Conservation (phyloP, 768 basidiomycete genomes). For the Leccinum rimulosum region DNA sequence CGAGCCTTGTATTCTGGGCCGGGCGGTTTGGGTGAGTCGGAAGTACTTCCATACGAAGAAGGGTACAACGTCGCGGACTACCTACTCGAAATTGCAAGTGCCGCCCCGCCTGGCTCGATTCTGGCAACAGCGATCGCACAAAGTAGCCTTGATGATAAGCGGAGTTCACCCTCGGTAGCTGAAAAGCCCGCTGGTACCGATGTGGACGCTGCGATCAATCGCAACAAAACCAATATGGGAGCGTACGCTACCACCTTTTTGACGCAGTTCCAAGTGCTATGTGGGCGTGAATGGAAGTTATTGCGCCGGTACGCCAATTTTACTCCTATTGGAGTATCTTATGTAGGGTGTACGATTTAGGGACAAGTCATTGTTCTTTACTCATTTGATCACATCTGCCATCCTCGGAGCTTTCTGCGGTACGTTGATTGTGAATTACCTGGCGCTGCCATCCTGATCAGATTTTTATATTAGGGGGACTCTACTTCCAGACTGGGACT, state of each 20-base stretch:
- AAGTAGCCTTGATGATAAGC: constrained; percentile 1
- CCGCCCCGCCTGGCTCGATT: constrained; percentile 47
- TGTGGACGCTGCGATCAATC: constrained; percentile 21
- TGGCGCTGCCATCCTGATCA: background rate
- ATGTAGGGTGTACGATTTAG: constrained; percentile 33
- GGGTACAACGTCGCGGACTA: constrained; percentile 95
- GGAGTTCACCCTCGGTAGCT: background rate
- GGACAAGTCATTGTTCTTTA: constrained; percentile 79
- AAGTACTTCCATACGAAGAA: constrained; percentile 54
- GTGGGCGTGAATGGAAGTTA: constrained; percentile 83
- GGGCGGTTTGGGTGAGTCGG: constrained; percentile 52
- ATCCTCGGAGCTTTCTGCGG: constrained; percentile 86
- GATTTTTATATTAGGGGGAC: constrained; percentile 52
- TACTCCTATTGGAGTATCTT: background rate
- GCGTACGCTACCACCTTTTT: constrained; percentile 76
- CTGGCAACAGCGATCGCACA: constrained; percentile 29
- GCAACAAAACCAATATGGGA: constrained; percentile 18
- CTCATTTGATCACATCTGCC: constrained; percentile 69
- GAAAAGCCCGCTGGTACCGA: constrained; percentile 14
- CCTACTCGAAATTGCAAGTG: constrained; percentile 82
- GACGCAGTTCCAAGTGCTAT: constrained; percentile 83
- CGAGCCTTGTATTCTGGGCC: constrained; percentile 76
- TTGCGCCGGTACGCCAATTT: constrained; percentile 51
- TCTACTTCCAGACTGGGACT: constrained; percentile 77
- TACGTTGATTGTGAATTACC: constrained; percentile 28